Evolutionary conservation across 148 eudicot genomes (phyloP).

Genomic region (Rheum nobile): DNA sequence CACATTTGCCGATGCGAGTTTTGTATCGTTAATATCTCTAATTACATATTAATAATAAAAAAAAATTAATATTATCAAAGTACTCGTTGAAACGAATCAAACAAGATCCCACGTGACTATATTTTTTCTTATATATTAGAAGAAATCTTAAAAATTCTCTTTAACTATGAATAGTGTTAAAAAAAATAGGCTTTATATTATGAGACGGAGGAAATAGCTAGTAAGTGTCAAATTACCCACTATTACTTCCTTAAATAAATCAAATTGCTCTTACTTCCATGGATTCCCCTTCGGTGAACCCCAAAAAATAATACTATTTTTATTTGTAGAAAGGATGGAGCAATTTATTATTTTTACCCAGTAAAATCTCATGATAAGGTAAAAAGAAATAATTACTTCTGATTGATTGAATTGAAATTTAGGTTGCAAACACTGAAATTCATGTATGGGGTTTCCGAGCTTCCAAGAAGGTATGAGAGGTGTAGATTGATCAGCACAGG

Average conservation of each 20-base stretch:
- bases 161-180: too few species aligned
- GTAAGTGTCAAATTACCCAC: slow-evolving; percentile 3
- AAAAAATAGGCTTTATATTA: too few species aligned
- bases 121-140: too few species aligned
- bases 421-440: neutral
- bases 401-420: neutral
- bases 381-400: neutral
- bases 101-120: too few species aligned
- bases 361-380: neutral
- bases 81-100: too few species aligned
- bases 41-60: too few species aligned
- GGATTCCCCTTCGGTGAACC: neutral
- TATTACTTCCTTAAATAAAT: neutral
- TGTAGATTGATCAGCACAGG: neutral
- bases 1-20: too few species aligned
- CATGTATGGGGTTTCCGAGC: neutral
- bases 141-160: too few species aligned
- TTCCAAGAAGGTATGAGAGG: neutral
- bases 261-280: slow-evolving; percentile 1
- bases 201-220: too few species aligned
- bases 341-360: neutral
- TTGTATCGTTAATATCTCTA: too few species aligned
- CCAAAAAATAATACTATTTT: neutral
- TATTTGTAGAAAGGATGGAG: neutral
- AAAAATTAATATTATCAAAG: too few species aligned